Evolutionary conservation across 176 grass and related monocot species (phyloP), one percentile per base, ranked within the genome.

Genomic region (Lolium multiflorum): DNA sequence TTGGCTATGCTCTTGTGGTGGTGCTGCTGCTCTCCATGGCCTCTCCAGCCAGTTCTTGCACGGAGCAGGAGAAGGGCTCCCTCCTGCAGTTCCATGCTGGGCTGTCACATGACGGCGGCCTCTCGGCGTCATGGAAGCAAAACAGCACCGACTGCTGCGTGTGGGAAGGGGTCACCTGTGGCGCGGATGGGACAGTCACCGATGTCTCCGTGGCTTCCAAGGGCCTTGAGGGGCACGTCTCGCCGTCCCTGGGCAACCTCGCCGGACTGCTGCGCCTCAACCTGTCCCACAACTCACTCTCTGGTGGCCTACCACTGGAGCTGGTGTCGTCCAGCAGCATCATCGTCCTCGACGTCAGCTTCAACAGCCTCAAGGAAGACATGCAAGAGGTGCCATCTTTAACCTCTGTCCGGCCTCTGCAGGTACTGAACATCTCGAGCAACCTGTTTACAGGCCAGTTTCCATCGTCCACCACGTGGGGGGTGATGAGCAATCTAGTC

Each of bases 391-490:
- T 78, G 55, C 82, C 75, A 52, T 84, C 67, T 46, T 84, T 70
- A 65, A 48, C 61, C 24, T 14, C 50, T 48, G 26, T 9, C 3
- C 54, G 7, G 20, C 64, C 82, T 21, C 78, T 90, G 63, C 43
- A 88, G 60, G 91, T 90, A 71, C 14, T 93, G 14, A 93, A 93
- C 62, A 71, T 93, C 49, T 93, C 91, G 0, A 93, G 88, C 56
- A 90, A 93, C 38, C 39, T 76, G 63, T 82, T 93, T n/a, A 71
- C 81, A 5, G 76, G 84, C 4, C 3, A 0, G n/a, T 93, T 93
- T 70, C 81, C 84, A 47, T 76, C 48, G 0, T 87, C 64, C 54
- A 61, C 12, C 25, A 79, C 35, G 11, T 92, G 90, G 90, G 11
- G 37, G 3, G 6, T 55, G n/a, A 87, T 76, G 80, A 83, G 69